Percentiles rank a stretch among this genome's conserved stretches.
Evolutionary conservation across 2,329 filamentous ascomycete species (phyloP).

Genomic region (Metarhizium robertsii): DNA sequence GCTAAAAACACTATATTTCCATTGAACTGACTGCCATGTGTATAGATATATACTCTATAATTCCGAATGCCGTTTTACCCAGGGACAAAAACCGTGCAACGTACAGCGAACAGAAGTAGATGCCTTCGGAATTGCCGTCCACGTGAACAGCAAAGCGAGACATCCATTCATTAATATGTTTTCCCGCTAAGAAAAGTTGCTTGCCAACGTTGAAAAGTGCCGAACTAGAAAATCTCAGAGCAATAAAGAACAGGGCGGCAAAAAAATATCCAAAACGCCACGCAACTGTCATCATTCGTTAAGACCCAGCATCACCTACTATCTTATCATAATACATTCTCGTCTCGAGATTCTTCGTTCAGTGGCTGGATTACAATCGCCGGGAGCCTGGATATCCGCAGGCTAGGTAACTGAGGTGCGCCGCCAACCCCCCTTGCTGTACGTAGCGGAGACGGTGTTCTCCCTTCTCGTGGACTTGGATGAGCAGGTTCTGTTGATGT

Average conservation of each 20-base stretch:
- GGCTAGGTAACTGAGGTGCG: conserved; percentile 40
- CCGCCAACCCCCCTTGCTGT: conserved; percentile 26
- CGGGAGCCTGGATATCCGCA: conserved; percentile 40
- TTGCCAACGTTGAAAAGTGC: not conserved
- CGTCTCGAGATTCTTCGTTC: not conserved
- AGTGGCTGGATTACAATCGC: conserved; percentile 31
- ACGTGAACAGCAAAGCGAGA: too few relatives aligned
- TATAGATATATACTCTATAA: too few relatives aligned
- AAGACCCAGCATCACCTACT: not conserved
- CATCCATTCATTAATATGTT: not conserved
- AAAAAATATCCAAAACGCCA: not conserved
- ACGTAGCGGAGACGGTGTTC: not conserved
- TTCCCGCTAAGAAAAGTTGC: too few relatives aligned
- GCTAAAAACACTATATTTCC: too few relatives aligned
- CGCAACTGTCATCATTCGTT: not conserved
- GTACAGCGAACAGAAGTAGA: too few relatives aligned
- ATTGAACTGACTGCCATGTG: too few relatives aligned
- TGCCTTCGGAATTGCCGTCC: too few relatives aligned
- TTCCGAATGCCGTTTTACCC: too few relatives aligned
- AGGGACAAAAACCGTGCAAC: too few relatives aligned
- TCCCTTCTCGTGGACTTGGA: not conserved
- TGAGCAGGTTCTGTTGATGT: conserved; percentile 11
- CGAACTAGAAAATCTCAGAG: not conserved
- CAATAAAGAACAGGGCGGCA: not conserved
- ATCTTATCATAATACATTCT: not conserved